phyloP scores from a whole-genome alignment of 768 basidiomycete genomes.

The Brasilioporus rufonigricans region DNA sequence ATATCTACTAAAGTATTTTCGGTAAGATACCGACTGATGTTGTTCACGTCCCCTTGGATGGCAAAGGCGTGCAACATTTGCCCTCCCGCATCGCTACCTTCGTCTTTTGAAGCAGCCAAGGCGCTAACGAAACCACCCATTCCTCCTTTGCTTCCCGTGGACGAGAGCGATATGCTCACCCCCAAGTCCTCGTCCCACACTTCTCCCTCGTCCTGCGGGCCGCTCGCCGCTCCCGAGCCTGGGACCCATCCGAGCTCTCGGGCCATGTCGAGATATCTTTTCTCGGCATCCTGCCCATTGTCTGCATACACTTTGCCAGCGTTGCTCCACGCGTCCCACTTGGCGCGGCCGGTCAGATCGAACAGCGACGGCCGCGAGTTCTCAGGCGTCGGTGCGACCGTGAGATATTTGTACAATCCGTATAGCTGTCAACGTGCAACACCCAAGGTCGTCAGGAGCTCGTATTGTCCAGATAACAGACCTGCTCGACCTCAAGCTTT shows the following conservation, averaged over 20 bases:
- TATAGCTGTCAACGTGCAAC: constrained; percentile 60
- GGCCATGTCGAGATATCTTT: constrained; percentile 68
- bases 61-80: constrained; percentile 62
- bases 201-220: constrained; percentile 25
- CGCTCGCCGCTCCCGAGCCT: constrained; percentile 18
- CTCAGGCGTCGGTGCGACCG: constrained; percentile 53
- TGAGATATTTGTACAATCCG: constrained; percentile 77
- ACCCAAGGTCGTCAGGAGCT: constrained; percentile 21
- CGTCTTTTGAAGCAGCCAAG: constrained; percentile 41
- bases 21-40: constrained; percentile 44
- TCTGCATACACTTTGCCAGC: constrained; percentile 47
- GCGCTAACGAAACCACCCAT: constrained; percentile 66
- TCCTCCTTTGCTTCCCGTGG: constrained; percentile 29
- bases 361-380: constrained; percentile 69
- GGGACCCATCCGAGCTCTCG: constrained; percentile 66
- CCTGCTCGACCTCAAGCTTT: constrained; percentile 70
- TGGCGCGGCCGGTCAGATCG: constrained; percentile 75
- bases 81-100: constrained; percentile 40
- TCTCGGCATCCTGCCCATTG: constrained; percentile 50
- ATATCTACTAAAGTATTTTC: constrained; percentile 45
- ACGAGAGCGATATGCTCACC: constrained; percentile 22
- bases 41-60: constrained; percentile 50
- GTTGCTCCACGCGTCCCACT: constrained; percentile 82
- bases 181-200: constrained; percentile 45
- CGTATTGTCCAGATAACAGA: constrained; percentile 12